phyloP scores from a whole-genome alignment of 345 rosid species.

The Arabidopsis thaliana region DNA sequence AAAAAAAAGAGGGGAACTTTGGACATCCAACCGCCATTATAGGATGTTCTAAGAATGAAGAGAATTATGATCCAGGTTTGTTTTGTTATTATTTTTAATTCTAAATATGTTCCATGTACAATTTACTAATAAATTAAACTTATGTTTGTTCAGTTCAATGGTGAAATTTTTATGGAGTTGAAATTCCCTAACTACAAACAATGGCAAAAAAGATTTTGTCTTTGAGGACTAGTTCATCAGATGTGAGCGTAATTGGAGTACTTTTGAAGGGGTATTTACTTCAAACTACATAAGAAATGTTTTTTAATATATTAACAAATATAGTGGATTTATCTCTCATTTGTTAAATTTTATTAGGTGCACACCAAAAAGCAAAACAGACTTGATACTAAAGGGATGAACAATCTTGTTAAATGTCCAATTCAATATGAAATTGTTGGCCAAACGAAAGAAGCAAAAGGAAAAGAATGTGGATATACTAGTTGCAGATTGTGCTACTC shows the following conservation, averaged over 20 bases:
- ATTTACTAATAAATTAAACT: not conserved
- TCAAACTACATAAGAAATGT: not conserved
- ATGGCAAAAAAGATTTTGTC: constrained; percentile 2
- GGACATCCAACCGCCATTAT: not conserved
- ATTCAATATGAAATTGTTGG: constrained; percentile 7
- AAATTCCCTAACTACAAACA: not conserved
- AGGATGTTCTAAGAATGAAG: not conserved
- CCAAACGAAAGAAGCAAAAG: not conserved
- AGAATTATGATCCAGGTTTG: constrained; percentile 2
- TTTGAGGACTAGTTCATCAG: constrained; percentile 2
- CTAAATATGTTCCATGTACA: not conserved
- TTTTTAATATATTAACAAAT: too few relatives aligned
- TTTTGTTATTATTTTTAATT: not conserved
- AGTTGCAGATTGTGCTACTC: not conserved
- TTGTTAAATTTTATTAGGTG: not conserved
- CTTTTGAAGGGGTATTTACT: constrained; percentile 3
- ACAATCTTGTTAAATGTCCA: constrained; percentile 15
- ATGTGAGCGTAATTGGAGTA: constrained; percentile 20
- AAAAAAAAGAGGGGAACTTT: not conserved
- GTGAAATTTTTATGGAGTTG: not conserved
- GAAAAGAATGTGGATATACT: not conserved
- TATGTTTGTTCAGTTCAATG: constrained; percentile 11
- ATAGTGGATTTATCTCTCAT: not conserved
- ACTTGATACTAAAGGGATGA: not conserved
- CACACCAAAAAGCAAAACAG: constrained; percentile 8